phyloP scores from a whole-genome alignment of 805 yeast genomes.

The Sugiyamaella boreocaroliniensis region DNA sequence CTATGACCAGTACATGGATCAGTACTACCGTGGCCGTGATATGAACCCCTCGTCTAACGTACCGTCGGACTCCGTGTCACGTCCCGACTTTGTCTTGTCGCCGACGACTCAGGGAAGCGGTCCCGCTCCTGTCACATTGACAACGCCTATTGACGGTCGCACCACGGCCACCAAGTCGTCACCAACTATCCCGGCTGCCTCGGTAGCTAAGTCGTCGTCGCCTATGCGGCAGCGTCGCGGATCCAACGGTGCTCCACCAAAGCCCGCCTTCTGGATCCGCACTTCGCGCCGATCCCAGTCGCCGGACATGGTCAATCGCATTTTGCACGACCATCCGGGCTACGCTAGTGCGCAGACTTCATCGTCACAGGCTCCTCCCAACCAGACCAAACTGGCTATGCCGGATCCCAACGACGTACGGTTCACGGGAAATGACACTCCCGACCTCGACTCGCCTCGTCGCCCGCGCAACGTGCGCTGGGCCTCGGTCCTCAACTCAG shows the following conservation, averaged over 20 bases:
- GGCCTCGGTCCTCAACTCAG: background rate
- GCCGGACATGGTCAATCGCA: slow-evolving; percentile 2
- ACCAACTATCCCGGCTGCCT: background rate
- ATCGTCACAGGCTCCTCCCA: background rate
- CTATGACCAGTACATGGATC: slow-evolving; percentile 3
- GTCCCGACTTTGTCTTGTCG: slow-evolving; percentile 1
- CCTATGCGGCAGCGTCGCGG: slow-evolving; percentile 1
- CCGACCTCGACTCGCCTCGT: background rate
- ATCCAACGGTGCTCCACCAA: background rate
- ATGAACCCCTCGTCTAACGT: background rate
- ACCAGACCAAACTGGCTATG: background rate
- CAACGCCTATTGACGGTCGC: background rate
- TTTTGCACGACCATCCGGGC: slow-evolving; percentile 2
- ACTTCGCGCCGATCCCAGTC: background rate
- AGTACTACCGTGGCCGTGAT: slow-evolving; percentile 3
- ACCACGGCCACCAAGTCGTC: background rate
- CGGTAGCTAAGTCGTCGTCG: background rate
- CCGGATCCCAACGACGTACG: background rate
- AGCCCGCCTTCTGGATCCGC: slow-evolving; percentile 8
- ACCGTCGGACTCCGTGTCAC: background rate
- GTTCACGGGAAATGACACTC: background rate
- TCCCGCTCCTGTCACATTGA: background rate
- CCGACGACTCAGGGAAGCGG: background rate
- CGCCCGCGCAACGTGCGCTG: background rate
- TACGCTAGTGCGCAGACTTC: background rate